phyloP scores from a whole-genome alignment of 495 filamentous ascomycete genomes.

The Xanthoparmelia taractica region DNA sequence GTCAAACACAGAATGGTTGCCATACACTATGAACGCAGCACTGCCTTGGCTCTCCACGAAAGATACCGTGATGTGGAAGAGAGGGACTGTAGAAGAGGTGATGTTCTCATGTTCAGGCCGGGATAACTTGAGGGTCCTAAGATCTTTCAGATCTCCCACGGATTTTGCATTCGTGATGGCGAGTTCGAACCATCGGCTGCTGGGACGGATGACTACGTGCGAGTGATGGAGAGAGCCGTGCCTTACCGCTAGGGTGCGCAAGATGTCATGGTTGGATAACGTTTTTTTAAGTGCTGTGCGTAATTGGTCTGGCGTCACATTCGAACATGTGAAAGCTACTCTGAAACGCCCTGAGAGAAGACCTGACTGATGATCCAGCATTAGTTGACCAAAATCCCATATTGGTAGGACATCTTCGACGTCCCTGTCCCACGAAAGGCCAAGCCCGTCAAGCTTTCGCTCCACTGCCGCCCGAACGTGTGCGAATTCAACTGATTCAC shows the following conservation, averaged over 20 bases:
- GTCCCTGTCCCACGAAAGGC: constrained; percentile 7
- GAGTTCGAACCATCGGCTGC: constrained; percentile 1
- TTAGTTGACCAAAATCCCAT: constrained; percentile 2
- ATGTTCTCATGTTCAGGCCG: background rate
- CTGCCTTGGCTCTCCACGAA: background rate
- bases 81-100: background rate
- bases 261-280: background rate
- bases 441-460: background rate
- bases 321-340: background rate
- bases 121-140: background rate
- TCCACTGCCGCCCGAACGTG: background rate
- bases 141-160: background rate
- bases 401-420: constrained; percentile 14
- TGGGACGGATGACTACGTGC: background rate
- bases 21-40: constrained; percentile 1
- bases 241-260: background rate
- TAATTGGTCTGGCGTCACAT: background rate
- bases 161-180: background rate
- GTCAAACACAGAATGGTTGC: constrained; percentile 9
- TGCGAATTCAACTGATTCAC: constrained; percentile 1
- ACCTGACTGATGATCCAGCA: background rate
- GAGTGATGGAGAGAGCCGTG: background rate
- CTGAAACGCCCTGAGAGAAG: constrained; percentile 2
- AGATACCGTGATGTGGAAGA: background rate
- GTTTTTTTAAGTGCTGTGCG: background rate